phyloP scores from a whole-genome alignment of 2,329 filamentous ascomycete species.

The Paecilomyces formosus region DNA sequence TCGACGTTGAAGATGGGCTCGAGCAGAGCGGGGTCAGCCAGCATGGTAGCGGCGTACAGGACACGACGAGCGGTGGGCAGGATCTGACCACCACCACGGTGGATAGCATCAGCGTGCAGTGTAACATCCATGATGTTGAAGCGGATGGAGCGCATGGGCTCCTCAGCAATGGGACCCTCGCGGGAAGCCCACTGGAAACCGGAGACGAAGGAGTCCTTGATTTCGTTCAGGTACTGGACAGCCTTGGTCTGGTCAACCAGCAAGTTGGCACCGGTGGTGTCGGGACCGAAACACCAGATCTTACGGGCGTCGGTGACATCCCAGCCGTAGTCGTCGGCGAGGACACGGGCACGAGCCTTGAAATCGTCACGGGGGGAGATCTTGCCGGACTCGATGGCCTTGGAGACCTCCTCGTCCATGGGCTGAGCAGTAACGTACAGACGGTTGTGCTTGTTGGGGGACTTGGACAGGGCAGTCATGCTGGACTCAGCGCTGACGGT shows the following conservation, averaged over 20 bases:
- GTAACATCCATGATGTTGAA: constrained; percentile 99
- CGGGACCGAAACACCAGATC: constrained; percentile 99
- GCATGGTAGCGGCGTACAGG: constrained; percentile 83
- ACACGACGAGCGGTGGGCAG: constrained; percentile 98
- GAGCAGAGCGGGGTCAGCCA: constrained; percentile 83
- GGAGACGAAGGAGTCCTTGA: constrained; percentile 99
- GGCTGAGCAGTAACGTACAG: constrained; percentile 92
- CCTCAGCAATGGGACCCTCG: constrained; percentile 95
- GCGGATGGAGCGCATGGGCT: constrained; percentile 93
- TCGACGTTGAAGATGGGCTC: constrained; percentile 99
- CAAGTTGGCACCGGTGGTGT: constrained; percentile 96
- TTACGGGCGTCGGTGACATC: constrained; percentile 99
- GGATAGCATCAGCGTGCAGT: constrained; percentile 98
- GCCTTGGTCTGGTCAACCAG: constrained; percentile 99
- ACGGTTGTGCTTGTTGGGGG: constrained; percentile 99
- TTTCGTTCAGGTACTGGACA: constrained; percentile 99
- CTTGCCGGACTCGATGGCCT: constrained; percentile 86
- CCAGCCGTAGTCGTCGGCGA: constrained; percentile 97
- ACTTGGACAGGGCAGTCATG: constrained; percentile 98
- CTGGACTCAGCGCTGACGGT: constrained; percentile 75
- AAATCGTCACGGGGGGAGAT: constrained; percentile 95
- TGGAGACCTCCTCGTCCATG: constrained; percentile 82
- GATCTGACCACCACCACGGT: constrained; percentile 98
- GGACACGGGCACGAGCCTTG: constrained; percentile 92
- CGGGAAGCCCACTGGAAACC: constrained; percentile 99